Percentiles rank a stretch among this genome's conserved stretches.
These are phyloP conservation scores for Dendrobium catenatum DNA, from an alignment of 106 monocot genomes.

Conservation along the genomic window DNA sequence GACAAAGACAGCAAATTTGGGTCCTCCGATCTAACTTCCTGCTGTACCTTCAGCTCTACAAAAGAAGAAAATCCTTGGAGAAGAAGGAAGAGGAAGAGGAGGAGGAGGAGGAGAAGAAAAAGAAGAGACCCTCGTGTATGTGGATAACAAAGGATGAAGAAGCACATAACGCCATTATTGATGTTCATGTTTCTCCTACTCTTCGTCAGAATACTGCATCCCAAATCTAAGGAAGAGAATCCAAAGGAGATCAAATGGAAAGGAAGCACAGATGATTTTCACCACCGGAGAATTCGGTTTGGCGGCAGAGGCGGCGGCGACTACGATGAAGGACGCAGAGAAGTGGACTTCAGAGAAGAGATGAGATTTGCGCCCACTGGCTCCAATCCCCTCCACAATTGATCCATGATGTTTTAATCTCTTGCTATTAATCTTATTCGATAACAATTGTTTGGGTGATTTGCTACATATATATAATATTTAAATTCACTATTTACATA, in stretches of 20 bases:
- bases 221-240: not conserved
- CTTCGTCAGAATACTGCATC: not conserved
- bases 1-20: too few relatives aligned
- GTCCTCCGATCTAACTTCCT: not conserved
- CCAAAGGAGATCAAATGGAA: too few relatives aligned
- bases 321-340: not conserved
- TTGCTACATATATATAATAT: too few relatives aligned
- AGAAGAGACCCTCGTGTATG: not conserved
- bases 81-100: not conserved
- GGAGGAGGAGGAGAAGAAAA: not conserved
- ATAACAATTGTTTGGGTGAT: too few relatives aligned
- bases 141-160: not conserved
- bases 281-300: not conserved
- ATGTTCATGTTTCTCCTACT: not conserved
- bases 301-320: not conserved
- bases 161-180: not conserved
- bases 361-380: not conserved
- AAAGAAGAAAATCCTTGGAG: not conserved
- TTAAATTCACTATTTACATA: too few relatives aligned
- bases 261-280: not conserved
- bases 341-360: not conserved
- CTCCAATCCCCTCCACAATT: conserved; percentile 6
- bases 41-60: not conserved
- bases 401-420: conserved; percentile 3
- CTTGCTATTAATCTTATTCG: not conserved